Percentiles rank a stretch among this genome's conserved stretches.
Evolutionary conservation across 1,284 basidiomycete genomes (phyloP).

Genomic region (Trichosporon sp.): DNA sequence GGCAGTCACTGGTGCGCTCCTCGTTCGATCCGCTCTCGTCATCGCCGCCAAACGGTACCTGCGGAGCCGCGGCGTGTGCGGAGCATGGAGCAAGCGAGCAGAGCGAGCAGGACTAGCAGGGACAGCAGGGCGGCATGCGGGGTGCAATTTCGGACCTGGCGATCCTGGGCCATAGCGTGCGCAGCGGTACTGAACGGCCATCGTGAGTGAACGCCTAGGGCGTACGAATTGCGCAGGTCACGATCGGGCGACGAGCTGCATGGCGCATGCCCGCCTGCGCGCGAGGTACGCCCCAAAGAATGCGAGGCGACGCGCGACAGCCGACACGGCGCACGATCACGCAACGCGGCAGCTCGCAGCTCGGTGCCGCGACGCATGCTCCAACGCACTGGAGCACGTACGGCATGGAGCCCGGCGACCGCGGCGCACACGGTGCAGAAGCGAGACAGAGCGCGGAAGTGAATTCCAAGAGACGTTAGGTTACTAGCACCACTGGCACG

Average conservation of each 20-base stretch:
- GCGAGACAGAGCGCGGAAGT: neutral
- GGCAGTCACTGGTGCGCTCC: neutral
- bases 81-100: neutral
- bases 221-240: neutral
- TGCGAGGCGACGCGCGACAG: neutral
- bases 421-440: neutral
- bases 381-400: neutral
- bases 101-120: too few species aligned
- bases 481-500: neutral
- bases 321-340: neutral
- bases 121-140: too few species aligned
- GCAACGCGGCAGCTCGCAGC: too few species aligned
- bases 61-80: neutral
- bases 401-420: neutral
- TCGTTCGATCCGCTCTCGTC: neutral
- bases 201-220: neutral
- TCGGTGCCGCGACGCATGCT: neutral
- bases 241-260: neutral
- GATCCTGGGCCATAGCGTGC: neutral
- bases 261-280: too few species aligned
- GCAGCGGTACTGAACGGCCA: neutral
- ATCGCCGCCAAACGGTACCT: neutral
- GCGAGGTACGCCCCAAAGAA: neutral
- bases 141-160: neutral
- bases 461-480: neutral